These are phyloP conservation scores for Cyclotella atomus DNA, from an alignment of 108 stramenopile genomes.

Conservation along the genomic window DNA sequence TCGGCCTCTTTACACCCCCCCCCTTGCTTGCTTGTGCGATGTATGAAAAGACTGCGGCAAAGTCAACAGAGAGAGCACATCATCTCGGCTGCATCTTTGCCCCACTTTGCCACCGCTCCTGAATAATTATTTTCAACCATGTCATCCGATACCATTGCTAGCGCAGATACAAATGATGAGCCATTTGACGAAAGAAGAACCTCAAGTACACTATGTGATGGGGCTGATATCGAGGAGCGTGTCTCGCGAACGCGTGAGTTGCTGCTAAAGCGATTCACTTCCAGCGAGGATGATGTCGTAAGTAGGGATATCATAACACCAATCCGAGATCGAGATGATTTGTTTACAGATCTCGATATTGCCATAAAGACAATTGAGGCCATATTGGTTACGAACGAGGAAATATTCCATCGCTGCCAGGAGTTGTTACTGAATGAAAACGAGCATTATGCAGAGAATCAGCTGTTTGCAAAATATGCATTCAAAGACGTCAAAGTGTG, in stretches of 20 bases:
- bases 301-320: background rate
- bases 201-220: background rate
- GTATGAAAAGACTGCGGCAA: too few species aligned
- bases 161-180: background rate
- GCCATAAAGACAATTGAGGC: background rate
- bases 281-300: too few species aligned
- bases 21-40: too few species aligned
- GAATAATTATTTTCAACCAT: background rate
- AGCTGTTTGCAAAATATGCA: background rate
- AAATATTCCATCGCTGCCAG: background rate
- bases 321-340: background rate
- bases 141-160: background rate
- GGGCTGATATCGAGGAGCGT: background rate
- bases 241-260: background rate
- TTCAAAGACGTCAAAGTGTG: background rate
- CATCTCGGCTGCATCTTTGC: too few species aligned
- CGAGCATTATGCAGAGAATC: background rate
- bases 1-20: too few species aligned
- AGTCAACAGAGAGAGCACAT: too few species aligned
- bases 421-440: background rate
- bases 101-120: too few species aligned
- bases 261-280: background rate
- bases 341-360: background rate
- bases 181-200: background rate
- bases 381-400: background rate